Conservation (phyloP, 31 red algal genomes). For the Porphyra umbilicalis region DNA sequence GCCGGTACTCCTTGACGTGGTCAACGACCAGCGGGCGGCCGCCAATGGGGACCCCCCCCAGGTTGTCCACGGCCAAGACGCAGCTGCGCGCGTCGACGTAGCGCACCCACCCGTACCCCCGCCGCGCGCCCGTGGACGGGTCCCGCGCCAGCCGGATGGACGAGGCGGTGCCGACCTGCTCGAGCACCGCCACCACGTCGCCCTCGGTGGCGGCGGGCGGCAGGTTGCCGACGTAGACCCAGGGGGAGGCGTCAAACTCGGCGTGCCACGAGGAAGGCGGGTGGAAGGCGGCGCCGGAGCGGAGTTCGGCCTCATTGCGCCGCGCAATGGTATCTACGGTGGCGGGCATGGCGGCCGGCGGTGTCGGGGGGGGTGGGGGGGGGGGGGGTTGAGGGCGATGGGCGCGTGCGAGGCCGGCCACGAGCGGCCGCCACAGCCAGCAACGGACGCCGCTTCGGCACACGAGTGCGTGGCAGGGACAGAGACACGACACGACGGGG, state of each 20-base stretch:
- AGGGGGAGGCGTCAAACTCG: conserved; percentile 34
- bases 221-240: conserved; percentile 71
- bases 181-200: conserved; percentile 61
- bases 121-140: conserved; percentile 32
- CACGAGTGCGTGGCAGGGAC: too few species aligned
- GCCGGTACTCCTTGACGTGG: conserved; percentile 57
- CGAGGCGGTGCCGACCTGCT: conserved; percentile 62
- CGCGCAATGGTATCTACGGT: conserved; percentile 33
- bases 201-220: conserved; percentile 46
- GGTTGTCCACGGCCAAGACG: conserved; percentile 82
- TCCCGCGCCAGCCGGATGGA: conserved; percentile 70
- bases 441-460: too few species aligned
- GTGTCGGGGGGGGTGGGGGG: too few species aligned
- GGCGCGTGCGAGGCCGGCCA: too few species aligned
- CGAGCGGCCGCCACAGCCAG: too few species aligned
- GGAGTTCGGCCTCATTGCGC: conserved; percentile 51
- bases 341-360: background rate
- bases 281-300: conserved; percentile 36
- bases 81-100: conserved; percentile 74
- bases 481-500: too few species aligned
- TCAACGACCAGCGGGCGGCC: conserved; percentile 60
- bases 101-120: conserved; percentile 56
- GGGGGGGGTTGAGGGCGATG: too few species aligned
- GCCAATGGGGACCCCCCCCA: conserved; percentile 41
- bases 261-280: conserved; percentile 77